These are phyloP conservation scores for Phytophthora vignae DNA, from an alignment of 352 stramenopile species.

Conservation along the genomic window DNA sequence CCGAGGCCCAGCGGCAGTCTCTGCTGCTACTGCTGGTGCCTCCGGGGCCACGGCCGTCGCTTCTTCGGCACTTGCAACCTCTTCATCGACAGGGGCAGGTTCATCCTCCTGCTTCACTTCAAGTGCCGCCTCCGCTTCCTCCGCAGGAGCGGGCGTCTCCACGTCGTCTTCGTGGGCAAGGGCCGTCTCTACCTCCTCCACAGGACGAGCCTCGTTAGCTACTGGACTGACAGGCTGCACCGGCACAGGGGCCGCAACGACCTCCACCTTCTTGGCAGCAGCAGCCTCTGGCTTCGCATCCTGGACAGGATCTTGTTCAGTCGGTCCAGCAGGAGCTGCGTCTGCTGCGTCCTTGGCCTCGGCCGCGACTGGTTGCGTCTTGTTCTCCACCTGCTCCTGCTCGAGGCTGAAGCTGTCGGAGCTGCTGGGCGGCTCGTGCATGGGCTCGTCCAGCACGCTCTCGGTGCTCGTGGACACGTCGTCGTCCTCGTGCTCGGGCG, in stretches of 20 bases:
- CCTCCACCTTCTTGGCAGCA: conserved; percentile 18
- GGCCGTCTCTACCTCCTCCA: conserved; percentile 6
- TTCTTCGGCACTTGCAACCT: neutral
- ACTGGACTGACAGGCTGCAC: conserved; percentile 11
- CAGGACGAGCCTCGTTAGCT: conserved; percentile 16
- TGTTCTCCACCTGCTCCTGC: conserved; percentile 10
- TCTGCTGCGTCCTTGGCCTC: neutral
- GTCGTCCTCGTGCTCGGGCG: conserved; percentile 36
- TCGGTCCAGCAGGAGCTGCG: neutral
- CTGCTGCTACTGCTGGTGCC: neutral
- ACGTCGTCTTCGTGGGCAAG: conserved; percentile 23
- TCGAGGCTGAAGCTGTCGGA: conserved; percentile 16
- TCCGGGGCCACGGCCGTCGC: neutral
- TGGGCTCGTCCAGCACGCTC: conserved; percentile 40
- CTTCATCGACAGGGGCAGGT: conserved; percentile 1
- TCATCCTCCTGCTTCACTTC: conserved; percentile 3
- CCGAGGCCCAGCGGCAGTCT: conserved; percentile 1
- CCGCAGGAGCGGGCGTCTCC: conserved; percentile 11
- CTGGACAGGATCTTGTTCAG: conserved; percentile 5
- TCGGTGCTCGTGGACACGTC: conserved; percentile 48
- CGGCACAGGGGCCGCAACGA: conserved; percentile 7
- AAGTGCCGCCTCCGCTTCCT: conserved; percentile 3
- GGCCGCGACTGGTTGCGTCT: conserved; percentile 9
- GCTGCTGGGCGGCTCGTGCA: conserved; percentile 26
- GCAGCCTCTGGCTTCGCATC: neutral